Conservation (phyloP, 306 rosid genomes). For the peach (Prunus persica) region Prunus_persica_NCBIv2 NC_034012.1:779001-779500, state of each 20-base stretch:
- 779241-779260: conserved; percentile 68
- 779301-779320: conserved; percentile 79
- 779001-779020: conserved; percentile 71
- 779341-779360: background rate
- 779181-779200: conserved; percentile 2
- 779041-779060: conserved; percentile 74
- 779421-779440: conserved; percentile 72
- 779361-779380: background rate
- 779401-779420: conserved; percentile 58
- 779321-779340: conserved; percentile 51
- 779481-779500: background rate
- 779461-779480: conserved; percentile 25
- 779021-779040: conserved; percentile 79
- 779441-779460: conserved; percentile 52
- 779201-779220: conserved; percentile 81
- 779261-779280: conserved; percentile 67
- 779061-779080: conserved; percentile 87
- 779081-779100: conserved; percentile 94
- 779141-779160: background rate
- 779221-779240: conserved; percentile 86
- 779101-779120: conserved; percentile 66
- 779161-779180: background rate
- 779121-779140: background rate
- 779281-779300: conserved; percentile 75
- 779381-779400: conserved; percentile 2